Conservation (phyloP, 257 asterid species). For the Lavandula angustifolia region DNA sequence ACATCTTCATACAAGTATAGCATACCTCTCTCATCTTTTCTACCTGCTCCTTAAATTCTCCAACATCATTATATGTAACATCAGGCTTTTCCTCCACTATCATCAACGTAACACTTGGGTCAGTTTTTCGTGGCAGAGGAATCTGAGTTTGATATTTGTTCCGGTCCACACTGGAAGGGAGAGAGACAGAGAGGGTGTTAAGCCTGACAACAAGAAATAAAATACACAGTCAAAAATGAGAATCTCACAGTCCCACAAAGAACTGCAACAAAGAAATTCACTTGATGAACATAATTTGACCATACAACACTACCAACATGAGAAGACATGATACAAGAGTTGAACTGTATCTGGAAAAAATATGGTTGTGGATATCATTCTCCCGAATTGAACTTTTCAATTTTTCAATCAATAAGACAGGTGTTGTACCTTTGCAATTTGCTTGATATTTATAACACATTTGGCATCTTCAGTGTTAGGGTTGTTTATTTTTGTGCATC, state of each 20-base stretch:
- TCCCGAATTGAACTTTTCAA: too few species aligned
- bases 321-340: too few species aligned
- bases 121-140: constrained; percentile 93
- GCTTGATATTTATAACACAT: constrained; percentile 49
- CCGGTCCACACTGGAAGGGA: constrained; percentile 70
- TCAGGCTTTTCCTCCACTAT: constrained; percentile 97
- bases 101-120: constrained; percentile 98
- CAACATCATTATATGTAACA: constrained; percentile 92
- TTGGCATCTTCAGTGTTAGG: not conserved
- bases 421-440: constrained; percentile 47
- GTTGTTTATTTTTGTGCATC: not conserved
- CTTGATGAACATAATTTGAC: too few species aligned
- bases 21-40: constrained; percentile 99
- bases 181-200: not conserved
- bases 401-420: too few species aligned
- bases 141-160: constrained; percentile 93
- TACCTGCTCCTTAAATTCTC: constrained; percentile 94
- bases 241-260: too few species aligned
- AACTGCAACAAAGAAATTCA: too few species aligned
- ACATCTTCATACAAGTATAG: too few species aligned
- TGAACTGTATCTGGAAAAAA: too few species aligned
- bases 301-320: too few species aligned
- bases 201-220: too few species aligned
- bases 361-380: too few species aligned
- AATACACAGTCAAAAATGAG: too few species aligned